A percentile compares a stretch with the other conserved stretches of the same genome.
Evolutionary conservation across 176 grass and related monocot species (phyloP).

Genomic region (Melocanna baccifera): DNA sequence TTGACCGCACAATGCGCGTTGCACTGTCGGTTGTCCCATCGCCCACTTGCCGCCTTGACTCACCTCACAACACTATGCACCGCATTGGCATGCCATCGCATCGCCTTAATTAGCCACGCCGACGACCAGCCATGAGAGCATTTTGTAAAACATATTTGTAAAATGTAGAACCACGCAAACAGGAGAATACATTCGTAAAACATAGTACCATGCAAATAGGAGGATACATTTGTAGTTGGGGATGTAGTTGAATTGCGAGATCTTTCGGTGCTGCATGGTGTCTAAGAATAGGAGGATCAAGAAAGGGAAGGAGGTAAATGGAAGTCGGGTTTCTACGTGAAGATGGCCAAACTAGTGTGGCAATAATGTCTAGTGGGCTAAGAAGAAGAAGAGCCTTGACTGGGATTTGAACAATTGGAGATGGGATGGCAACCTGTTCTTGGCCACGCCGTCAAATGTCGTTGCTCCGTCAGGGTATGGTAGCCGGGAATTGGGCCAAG

Average conservation of each 20-base stretch:
- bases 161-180: too few species aligned
- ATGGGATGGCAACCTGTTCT: constrained; percentile 50
- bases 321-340: constrained; percentile 10
- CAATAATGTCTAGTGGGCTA: constrained; percentile 18
- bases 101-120: too few species aligned
- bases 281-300: neutral
- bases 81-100: too few species aligned
- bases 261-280: neutral
- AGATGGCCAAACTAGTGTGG: neutral
- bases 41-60: too few species aligned
- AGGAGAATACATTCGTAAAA: too few species aligned
- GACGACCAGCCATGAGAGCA: too few species aligned
- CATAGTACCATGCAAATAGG: too few species aligned
- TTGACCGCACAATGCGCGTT: too few species aligned
- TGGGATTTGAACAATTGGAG: constrained; percentile 63
- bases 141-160: too few species aligned
- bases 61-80: too few species aligned
- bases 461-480: neutral
- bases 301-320: neutral
- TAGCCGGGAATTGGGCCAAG: constrained; percentile 32
- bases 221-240: neutral
- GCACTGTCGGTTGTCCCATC: too few species aligned
- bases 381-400: constrained; percentile 42
- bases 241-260: constrained; percentile 10
- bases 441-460: constrained; percentile 33